These are phyloP conservation scores for Ophiostoma tasmaniense DNA, from an alignment of 2,329 filamentous ascomycete genomes.

Conservation along the genomic window DNA sequence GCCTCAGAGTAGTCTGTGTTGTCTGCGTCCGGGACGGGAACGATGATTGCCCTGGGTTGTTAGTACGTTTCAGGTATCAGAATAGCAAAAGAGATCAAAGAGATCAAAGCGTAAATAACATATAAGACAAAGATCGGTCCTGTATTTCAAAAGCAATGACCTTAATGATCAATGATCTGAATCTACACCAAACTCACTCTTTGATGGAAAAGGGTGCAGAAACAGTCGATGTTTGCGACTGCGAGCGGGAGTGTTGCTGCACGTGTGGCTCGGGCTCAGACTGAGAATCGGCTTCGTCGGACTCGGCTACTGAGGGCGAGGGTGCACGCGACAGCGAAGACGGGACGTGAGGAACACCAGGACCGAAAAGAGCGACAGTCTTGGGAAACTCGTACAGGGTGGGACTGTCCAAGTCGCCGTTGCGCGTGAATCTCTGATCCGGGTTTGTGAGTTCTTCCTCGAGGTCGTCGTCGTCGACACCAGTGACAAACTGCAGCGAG, in stretches of 20 bases:
- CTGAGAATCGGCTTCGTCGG: neutral
- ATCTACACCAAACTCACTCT: neutral
- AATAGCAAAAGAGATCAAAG: neutral
- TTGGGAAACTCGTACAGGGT: conserved; percentile 52
- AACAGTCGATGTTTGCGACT: neutral
- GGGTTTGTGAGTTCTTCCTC: conserved; percentile 34
- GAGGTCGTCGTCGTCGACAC: neutral
- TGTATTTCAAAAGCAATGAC: neutral
- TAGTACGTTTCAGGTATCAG: neutral
- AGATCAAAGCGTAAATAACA: neutral
- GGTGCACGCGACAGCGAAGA: conserved; percentile 16
- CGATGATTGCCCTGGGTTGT: neutral
- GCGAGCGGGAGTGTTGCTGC: neutral
- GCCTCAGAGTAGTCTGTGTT: neutral
- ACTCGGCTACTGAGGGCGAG: neutral
- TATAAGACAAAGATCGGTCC: neutral
- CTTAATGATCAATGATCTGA: neutral
- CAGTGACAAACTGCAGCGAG: neutral
- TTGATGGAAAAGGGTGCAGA: neutral
- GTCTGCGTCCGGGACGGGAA: neutral
- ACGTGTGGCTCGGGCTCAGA: neutral
- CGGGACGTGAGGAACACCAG: conserved; percentile 7
- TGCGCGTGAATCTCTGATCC: conserved; percentile 46
- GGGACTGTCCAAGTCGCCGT: conserved; percentile 50
- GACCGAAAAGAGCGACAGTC: neutral